Evolutionary conservation across 805 yeast genomes (phyloP).

Genomic region (Yamadazyma ubonensis): DNA sequence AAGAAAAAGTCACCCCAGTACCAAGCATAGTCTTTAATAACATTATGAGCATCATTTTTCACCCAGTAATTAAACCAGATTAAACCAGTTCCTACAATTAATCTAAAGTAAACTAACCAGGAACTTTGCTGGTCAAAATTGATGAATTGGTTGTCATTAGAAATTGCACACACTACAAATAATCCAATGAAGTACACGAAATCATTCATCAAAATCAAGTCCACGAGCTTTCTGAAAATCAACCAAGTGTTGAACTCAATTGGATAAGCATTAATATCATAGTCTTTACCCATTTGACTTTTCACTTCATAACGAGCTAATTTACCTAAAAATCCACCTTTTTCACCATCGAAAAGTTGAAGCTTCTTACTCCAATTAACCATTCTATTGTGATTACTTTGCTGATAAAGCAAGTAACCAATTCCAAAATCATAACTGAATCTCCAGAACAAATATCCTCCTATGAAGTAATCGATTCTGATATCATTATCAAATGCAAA

Average conservation of each 20-base stretch:
- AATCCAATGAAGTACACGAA: slow-evolving; percentile 71
- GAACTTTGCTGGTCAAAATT: slow-evolving; percentile 35
- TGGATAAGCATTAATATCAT: slow-evolving; percentile 43
- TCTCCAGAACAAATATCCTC: slow-evolving; percentile 71
- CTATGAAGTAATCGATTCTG: slow-evolving; percentile 43
- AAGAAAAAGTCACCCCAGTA: slow-evolving; percentile 94
- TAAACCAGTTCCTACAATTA: slow-evolving; percentile 57
- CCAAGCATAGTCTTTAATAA: slow-evolving; percentile 90
- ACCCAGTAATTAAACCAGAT: slow-evolving; percentile 81
- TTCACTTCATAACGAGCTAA: slow-evolving; percentile 35
- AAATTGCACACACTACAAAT: slow-evolving; percentile 50
- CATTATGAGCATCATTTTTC: slow-evolving; percentile 82
- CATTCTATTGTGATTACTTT: slow-evolving; percentile 56
- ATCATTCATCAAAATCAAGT: slow-evolving; percentile 81
- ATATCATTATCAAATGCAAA: slow-evolving; percentile 27
- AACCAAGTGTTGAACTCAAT: slow-evolving; percentile 83
- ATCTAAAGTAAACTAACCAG: slow-evolving; percentile 48
- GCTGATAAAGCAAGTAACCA: slow-evolving; percentile 64
- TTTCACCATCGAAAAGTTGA: slow-evolving; percentile 25
- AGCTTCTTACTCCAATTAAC: slow-evolving; percentile 50
- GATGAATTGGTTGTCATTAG: slow-evolving; percentile 35
- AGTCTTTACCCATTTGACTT: slow-evolving; percentile 39
- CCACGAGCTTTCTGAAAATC: slow-evolving; percentile 73
- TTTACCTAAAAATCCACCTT: slow-evolving; percentile 34
- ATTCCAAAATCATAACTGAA: slow-evolving; percentile 76